Evolutionary conservation across 2,329 filamentous ascomycete species (phyloP).

Genomic region (Paecilomyces dactylethromorphus): DNA sequence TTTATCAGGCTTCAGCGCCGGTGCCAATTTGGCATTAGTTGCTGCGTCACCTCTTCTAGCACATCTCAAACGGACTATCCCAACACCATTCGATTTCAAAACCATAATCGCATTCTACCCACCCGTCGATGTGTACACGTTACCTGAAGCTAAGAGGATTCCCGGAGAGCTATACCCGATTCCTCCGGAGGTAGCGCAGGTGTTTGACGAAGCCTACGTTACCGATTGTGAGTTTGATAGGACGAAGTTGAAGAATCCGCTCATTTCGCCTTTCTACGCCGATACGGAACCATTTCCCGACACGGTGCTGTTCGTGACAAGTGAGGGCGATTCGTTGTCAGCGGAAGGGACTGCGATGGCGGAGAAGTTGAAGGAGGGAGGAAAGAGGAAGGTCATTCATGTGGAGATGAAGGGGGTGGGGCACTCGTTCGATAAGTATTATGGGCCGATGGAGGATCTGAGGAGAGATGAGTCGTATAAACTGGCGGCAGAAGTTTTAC

Average conservation of each 20-base stretch:
- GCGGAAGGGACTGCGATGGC: conserved; percentile 18
- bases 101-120: conserved; percentile 28
- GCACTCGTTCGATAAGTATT: conserved; percentile 34
- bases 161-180: conserved; percentile 12
- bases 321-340: conserved; percentile 16
- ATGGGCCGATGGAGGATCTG: neutral
- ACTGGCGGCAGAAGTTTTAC: neutral
- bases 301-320: conserved; percentile 19
- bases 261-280: conserved; percentile 21
- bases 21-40: conserved; percentile 41
- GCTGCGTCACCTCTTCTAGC: neutral
- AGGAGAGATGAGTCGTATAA: conserved; percentile 11
- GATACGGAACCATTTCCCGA: conserved; percentile 18
- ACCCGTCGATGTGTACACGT: conserved; percentile 14
- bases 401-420: conserved; percentile 27
- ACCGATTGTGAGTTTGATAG: conserved; percentile 15
- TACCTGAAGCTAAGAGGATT: conserved; percentile 5
- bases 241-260: conserved; percentile 1
- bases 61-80: neutral
- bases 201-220: conserved; percentile 22
- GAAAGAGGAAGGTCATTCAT: conserved; percentile 13
- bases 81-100: conserved; percentile 7
- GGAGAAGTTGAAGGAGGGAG: conserved; percentile 11
- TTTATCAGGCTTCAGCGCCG: conserved; percentile 41
- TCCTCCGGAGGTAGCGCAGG: conserved; percentile 12